A percentile compares a stretch with the other conserved stretches of the same genome.
Conservation (phyloP, 2,329 filamentous ascomycete genomes). For the Fusarium buharicum region DNA sequence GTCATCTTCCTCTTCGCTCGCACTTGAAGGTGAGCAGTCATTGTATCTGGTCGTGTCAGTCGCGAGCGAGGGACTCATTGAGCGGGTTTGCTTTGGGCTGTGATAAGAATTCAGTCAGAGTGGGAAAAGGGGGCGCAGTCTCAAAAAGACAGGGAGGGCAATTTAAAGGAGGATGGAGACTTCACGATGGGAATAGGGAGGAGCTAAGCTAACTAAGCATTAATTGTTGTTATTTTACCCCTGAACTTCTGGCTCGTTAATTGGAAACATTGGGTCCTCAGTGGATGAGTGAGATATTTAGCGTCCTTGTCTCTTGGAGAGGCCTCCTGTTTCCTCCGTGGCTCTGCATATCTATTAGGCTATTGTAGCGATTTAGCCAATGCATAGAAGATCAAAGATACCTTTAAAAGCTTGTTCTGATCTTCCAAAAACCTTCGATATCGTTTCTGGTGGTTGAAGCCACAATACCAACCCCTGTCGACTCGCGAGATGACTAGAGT, state of each 20-base stretch:
- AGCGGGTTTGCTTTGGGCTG: not conserved
- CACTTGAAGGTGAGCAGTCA: slow-evolving; percentile 35
- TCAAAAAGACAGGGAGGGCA: slow-evolving; percentile 21
- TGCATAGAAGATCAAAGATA: not conserved
- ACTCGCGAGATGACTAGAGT: slow-evolving; percentile 16
- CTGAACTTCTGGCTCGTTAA: slow-evolving; percentile 30
- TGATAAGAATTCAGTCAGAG: not conserved
- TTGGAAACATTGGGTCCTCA: slow-evolving; percentile 39
- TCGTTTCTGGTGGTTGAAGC: slow-evolving; percentile 11
- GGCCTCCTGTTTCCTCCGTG: not conserved
- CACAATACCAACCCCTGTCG: slow-evolving; percentile 7
- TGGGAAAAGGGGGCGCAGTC: slow-evolving; percentile 18
- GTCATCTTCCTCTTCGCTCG: slow-evolving; percentile 39
- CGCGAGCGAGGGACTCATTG: slow-evolving; percentile 37
- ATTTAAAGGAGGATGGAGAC: slow-evolving; percentile 31
- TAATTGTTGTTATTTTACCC: slow-evolving; percentile 29
- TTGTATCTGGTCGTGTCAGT: slow-evolving; percentile 36
- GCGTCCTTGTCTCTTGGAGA: slow-evolving; percentile 7
- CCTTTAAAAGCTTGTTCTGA: not conserved
- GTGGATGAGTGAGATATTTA: slow-evolving; percentile 23
- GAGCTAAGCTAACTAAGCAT: slow-evolving; percentile 17
- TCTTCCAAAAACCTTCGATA: slow-evolving; percentile 9
- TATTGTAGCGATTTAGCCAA: not conserved
- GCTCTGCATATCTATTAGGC: slow-evolving; percentile 10
- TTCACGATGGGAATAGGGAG: slow-evolving; percentile 14